Base-by-base conservation (phyloP, 495 filamentous ascomycete genomes). In the Arthonia radiata region DNA sequence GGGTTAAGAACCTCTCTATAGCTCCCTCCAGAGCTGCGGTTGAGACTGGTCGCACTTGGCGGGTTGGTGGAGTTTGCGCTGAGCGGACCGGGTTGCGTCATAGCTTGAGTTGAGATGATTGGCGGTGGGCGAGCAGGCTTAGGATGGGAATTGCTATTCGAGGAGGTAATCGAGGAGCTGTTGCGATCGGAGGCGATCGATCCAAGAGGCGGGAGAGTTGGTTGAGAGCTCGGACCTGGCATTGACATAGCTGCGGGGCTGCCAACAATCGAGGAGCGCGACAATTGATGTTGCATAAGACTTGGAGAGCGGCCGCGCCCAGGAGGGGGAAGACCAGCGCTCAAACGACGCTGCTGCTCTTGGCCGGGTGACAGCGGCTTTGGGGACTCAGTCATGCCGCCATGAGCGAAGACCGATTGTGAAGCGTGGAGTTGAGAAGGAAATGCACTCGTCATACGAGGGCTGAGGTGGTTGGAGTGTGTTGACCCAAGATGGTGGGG, bases 291-390 rank as follows among this genome's bases (percentile, higher is more conserved):
- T 22, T 22, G 19, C 11, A 11, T 11, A 22, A 7, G 7, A 22
- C 19, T 6, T 22, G 19, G 19, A 7, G 19, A 11, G 7, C 11
- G 19, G 19, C 6, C 6, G 6, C 11, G 19, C 11, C 7, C 6
- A 22, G 19, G 19, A 6, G 11, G 11, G 11, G 7, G 6, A 22
- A 11, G 6, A 22, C 11, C 11, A 11, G 6, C 11, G 19, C 11
- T 22, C 19, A 11, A 22, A 7, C 19, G 19, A 11, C 11, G 19
- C 7, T 7, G 6, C 19, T 22, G 7, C 19, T 22, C 7, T 11
- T 63, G 64, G 36, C 62, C 66, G 3, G 81, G 81, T 18, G 79
- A 90, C 17, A 91, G 53, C 3, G 81, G 76, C 41, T 76, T 83
- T 0, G 80, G 78, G 35, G 73, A 83, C 41, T 91, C 81, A 3